A percentile compares a stretch with the other conserved stretches of the same genome.
Evolutionary conservation across 2,329 filamentous ascomycete genomes (phyloP).

Genomic region (Diaporthe nobilis): DNA sequence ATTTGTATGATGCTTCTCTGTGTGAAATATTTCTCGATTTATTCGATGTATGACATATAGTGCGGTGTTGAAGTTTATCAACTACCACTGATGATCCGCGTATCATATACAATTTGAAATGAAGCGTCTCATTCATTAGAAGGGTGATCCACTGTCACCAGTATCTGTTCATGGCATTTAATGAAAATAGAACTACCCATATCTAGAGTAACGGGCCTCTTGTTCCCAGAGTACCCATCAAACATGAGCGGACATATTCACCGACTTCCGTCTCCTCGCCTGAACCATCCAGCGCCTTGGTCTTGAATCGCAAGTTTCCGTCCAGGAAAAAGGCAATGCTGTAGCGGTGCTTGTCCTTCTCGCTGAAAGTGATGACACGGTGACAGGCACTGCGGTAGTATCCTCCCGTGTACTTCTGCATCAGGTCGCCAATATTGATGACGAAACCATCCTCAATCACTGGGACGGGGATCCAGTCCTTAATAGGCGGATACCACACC

Average conservation of each 20-base stretch:
- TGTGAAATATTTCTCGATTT: not conserved
- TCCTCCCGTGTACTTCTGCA: constrained; percentile 50
- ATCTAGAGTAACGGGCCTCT: constrained; percentile 10
- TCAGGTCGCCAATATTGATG: constrained; percentile 56
- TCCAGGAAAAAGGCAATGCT: constrained; percentile 50
- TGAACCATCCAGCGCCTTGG: constrained; percentile 15
- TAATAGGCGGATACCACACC: constrained; percentile 46
- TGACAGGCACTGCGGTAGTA: constrained; percentile 51
- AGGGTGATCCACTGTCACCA: not conserved
- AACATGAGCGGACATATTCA: constrained; percentile 3
- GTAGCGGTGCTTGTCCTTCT: constrained; percentile 46
- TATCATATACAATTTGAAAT: not conserved
- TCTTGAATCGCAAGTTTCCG: constrained; percentile 40
- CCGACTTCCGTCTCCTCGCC: constrained; percentile 17
- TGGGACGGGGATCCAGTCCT: constrained; percentile 50
- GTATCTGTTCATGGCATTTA: not conserved
- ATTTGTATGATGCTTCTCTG: not conserved
- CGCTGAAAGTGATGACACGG: constrained; percentile 47
- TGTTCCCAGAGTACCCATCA: constrained; percentile 11
- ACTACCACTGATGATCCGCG: not conserved
- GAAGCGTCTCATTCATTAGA: not conserved
- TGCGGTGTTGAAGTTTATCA: not conserved
- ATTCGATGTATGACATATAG: not conserved
- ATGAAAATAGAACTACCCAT: not conserved
- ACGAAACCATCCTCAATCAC: constrained; percentile 52